These are phyloP conservation scores for Trametes maxima DNA, from an alignment of 768 basidiomycete genomes.

Conservation along the genomic window DNA sequence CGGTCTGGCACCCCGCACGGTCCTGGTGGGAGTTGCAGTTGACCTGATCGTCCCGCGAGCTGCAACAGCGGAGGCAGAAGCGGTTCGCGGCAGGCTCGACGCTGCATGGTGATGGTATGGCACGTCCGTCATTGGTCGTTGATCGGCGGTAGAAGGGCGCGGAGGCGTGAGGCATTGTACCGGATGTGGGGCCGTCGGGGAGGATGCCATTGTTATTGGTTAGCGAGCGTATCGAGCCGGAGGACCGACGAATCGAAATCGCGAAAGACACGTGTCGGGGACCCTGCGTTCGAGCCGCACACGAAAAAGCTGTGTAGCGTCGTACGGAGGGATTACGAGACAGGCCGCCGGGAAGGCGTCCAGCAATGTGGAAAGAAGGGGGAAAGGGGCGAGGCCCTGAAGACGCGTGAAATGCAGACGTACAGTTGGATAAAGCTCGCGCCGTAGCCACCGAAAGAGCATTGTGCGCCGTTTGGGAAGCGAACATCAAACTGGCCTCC, in stretches of 20 bases:
- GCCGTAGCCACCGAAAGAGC: slow-evolving; percentile 51
- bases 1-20: slow-evolving; percentile 42
- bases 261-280: slow-evolving; percentile 13
- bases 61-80: slow-evolving; percentile 55
- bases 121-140: slow-evolving; percentile 1
- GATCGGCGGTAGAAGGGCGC: neutral
- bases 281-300: neutral
- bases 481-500: slow-evolving; percentile 55
- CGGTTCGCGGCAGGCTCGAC: slow-evolving; percentile 48
- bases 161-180: neutral
- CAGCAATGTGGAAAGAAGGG: neutral
- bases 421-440: slow-evolving; percentile 56
- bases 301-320: slow-evolving; percentile 7
- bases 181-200: neutral
- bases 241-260: neutral
- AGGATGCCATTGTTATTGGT: slow-evolving; percentile 3
- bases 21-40: slow-evolving; percentile 57
- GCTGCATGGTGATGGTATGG: slow-evolving; percentile 29
- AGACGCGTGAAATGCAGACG: slow-evolving; percentile 23
- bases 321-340: slow-evolving; percentile 9
- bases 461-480: slow-evolving; percentile 56
- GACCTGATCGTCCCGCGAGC: slow-evolving; percentile 41
- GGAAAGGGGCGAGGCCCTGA: slow-evolving; percentile 2
- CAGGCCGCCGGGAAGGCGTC: neutral
- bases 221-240: slow-evolving; percentile 8